Evolutionary conservation across 1,284 basidiomycete species (phyloP).

Genomic region (Malassezia equina): DNA sequence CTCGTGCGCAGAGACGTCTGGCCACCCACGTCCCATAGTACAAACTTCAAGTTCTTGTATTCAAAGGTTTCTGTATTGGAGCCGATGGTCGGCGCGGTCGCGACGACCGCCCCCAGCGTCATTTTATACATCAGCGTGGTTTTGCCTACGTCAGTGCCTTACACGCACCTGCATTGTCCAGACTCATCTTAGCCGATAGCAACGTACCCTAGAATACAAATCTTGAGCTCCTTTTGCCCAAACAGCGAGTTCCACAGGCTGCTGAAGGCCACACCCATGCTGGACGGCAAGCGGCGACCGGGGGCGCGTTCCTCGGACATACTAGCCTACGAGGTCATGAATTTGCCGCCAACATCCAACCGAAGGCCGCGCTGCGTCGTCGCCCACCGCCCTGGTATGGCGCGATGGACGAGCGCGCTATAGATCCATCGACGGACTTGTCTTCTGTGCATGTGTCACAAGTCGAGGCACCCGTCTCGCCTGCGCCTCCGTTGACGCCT

Average conservation of each 20-base stretch:
- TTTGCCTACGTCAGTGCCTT: conserved; percentile 50
- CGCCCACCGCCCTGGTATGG: background rate
- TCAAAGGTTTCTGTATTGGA: conserved; percentile 49
- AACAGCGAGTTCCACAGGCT: conserved; percentile 51
- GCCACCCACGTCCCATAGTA: conserved; percentile 52
- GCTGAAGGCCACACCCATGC: conserved; percentile 44
- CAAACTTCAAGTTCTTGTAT: conserved; percentile 53
- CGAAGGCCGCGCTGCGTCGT: background rate
- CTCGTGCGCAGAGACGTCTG: conserved; percentile 50
- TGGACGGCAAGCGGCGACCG: background rate
- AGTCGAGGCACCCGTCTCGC: background rate
- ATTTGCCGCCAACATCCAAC: background rate
- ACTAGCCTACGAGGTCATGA: background rate
- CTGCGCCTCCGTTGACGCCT: background rate
- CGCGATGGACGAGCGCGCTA: background rate
- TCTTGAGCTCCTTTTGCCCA: conserved; percentile 51
- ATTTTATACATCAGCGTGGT: conserved; percentile 53
- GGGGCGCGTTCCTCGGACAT: background rate
- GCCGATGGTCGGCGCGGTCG: conserved; percentile 52
- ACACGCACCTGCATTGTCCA: conserved; percentile 6
- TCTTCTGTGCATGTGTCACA: background rate
- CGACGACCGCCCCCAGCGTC: conserved; percentile 53
- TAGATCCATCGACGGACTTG: background rate
- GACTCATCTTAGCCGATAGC: background rate
- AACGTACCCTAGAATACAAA: conserved; percentile 42